Evolutionary conservation across 2,329 filamentous ascomycete species (phyloP).

Genomic region (Curvularia verruculosa): DNA sequence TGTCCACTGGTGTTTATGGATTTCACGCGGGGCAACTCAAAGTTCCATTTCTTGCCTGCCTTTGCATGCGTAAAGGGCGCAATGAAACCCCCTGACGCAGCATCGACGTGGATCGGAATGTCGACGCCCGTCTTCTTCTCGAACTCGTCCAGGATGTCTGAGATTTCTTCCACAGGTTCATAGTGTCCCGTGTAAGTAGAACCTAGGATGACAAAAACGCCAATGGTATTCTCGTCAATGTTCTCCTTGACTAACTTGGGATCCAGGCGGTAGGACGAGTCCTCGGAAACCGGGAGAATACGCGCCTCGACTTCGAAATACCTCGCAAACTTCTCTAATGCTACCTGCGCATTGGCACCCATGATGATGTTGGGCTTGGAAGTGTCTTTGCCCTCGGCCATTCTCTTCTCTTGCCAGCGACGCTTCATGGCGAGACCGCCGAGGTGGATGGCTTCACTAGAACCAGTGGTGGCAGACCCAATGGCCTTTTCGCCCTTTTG

Average conservation of each 20-base stretch:
- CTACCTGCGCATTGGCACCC: constrained; percentile 75
- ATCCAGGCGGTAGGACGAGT: constrained; percentile 67
- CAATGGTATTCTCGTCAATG: constrained; percentile 77
- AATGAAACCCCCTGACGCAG: constrained; percentile 66
- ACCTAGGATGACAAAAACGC: constrained; percentile 74
- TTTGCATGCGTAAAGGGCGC: constrained; percentile 65
- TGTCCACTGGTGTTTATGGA: constrained; percentile 71
- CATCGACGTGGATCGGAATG: constrained; percentile 71
- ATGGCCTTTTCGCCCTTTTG: constrained; percentile 68
- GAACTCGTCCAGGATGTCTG: constrained; percentile 67
- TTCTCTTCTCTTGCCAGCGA: constrained; percentile 71
- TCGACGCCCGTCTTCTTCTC: constrained; percentile 66
- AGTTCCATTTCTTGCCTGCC: constrained; percentile 67
- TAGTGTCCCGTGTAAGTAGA: constrained; percentile 77
- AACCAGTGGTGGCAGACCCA: constrained; percentile 73
- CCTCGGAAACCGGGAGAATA: constrained; percentile 66
- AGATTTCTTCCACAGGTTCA: constrained; percentile 72
- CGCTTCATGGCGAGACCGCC: constrained; percentile 71
- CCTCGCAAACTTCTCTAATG: constrained; percentile 73
- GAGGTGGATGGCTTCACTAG: constrained; percentile 73
- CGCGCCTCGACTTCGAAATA: constrained; percentile 76
- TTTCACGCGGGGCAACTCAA: constrained; percentile 66
- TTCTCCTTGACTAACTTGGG: constrained; percentile 68
- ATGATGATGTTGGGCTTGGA: constrained; percentile 74
- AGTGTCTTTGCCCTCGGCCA: constrained; percentile 65